Evolutionary conservation across 2,329 filamentous ascomycete species (phyloP).

Genomic region (Raffaelea arxii): DNA sequence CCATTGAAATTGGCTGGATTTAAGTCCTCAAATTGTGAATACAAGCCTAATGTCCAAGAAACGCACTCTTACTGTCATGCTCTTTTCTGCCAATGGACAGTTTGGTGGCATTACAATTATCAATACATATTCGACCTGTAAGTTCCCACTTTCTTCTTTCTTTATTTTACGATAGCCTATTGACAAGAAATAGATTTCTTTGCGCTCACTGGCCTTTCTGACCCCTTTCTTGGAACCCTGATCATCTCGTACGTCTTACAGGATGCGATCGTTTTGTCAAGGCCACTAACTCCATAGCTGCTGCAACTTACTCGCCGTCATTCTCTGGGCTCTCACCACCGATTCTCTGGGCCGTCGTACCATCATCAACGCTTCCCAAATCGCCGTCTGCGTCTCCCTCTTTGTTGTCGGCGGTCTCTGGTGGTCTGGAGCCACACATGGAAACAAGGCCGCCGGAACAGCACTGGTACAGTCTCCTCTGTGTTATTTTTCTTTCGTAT

Average conservation of each 20-base stretch:
- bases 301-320: conserved; percentile 6
- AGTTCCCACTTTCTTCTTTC: neutral
- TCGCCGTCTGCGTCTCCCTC: conserved; percentile 1
- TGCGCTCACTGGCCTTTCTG: conserved; percentile 3
- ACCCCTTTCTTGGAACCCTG: conserved; percentile 6
- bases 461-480: neutral
- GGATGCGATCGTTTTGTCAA: too few relatives aligned
- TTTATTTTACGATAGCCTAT: neutral
- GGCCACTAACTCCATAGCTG: too few relatives aligned
- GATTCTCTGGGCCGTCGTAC: conserved; percentile 2
- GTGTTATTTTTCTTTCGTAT: neutral
- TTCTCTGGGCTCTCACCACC: conserved; percentile 4
- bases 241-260: conserved; percentile 4
- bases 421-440: conserved; percentile 4
- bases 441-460: conserved; percentile 4
- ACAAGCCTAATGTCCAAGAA: neutral
- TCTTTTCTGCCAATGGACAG: conserved; percentile 4
- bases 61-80: conserved; percentile 8
- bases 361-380: conserved; percentile 4
- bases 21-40: neutral
- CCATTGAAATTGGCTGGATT: neutral
- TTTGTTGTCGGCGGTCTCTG: conserved; percentile 7
- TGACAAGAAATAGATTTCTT: conserved; percentile 4
- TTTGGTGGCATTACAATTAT: conserved; percentile 8
- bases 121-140: conserved; percentile 7